These are phyloP conservation scores for Carex littledalei DNA, from an alignment of 176 grass and related monocot genomes.

Conservation along the genomic window DNA sequence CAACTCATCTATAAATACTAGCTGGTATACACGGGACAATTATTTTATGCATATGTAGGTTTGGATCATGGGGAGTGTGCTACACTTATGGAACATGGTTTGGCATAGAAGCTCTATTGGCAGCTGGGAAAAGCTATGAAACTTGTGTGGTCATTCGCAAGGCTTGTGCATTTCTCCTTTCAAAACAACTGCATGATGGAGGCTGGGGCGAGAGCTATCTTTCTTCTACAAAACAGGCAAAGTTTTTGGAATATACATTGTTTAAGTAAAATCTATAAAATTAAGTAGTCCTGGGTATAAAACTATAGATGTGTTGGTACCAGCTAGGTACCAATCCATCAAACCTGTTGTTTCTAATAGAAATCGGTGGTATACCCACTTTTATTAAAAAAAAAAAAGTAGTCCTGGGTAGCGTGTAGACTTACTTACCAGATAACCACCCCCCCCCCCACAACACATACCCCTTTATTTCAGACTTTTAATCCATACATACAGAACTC, in stretches of 20 bases:
- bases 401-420: background rate
- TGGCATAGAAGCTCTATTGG: conserved; percentile 28
- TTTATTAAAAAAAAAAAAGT: background rate
- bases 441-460: no score
- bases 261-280: background rate
- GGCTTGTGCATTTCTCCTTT: conserved; percentile 44
- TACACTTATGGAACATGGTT: conserved; percentile 52
- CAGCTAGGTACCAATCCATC: no score
- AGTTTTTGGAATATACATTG: background rate
- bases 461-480: background rate
- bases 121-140: conserved; percentile 31
- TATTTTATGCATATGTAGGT: conserved; percentile 27
- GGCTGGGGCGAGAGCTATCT: conserved; percentile 60
- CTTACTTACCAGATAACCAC: background rate
- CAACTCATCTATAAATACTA: background rate
- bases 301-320: no score
- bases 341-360: no score
- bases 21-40: background rate
- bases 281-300: background rate
- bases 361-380: no score
- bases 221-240: conserved; percentile 38
- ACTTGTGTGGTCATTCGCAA: conserved; percentile 24
- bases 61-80: conserved; percentile 48
- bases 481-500: background rate
- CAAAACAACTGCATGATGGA: conserved; percentile 42